Conservation (phyloP, 2,329 filamentous ascomycete species). For the Arthroderma sp. region DNA sequence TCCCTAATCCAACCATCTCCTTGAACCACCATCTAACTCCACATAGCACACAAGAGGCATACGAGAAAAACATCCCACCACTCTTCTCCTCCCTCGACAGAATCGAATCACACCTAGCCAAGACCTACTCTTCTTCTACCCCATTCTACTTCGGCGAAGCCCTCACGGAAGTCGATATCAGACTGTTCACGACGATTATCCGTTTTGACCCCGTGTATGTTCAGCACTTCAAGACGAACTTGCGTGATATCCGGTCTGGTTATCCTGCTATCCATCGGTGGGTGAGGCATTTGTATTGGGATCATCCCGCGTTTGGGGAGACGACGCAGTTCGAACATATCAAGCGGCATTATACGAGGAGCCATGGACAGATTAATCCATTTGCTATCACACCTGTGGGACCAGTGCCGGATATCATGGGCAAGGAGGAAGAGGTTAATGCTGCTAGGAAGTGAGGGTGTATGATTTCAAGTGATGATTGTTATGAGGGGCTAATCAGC, state of each 20-base stretch:
- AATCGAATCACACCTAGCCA: slow-evolving; percentile 57
- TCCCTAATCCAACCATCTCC: not conserved
- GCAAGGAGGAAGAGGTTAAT: slow-evolving; percentile 63
- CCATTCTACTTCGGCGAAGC: slow-evolving; percentile 60
- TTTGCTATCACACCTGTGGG: slow-evolving; percentile 71
- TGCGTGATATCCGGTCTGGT: slow-evolving; percentile 69
- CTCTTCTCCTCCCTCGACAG: slow-evolving; percentile 69
- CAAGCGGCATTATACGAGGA: slow-evolving; percentile 64
- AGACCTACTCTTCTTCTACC: slow-evolving; percentile 19
- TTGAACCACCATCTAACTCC: not conserved
- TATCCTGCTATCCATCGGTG: slow-evolving; percentile 73
- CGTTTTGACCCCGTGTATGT: slow-evolving; percentile 70
- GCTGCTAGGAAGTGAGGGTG: slow-evolving; percentile 6
- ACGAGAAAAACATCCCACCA: slow-evolving; percentile 57
- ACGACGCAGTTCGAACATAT: slow-evolving; percentile 94
- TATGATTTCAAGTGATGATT: too few species aligned
- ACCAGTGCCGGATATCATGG: slow-evolving; percentile 69
- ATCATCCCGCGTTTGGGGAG: slow-evolving; percentile 59
- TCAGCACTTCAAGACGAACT: slow-evolving; percentile 71
- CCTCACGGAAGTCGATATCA: slow-evolving; percentile 71
- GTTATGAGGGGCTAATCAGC: not conserved
- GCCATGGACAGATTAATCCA: slow-evolving; percentile 53
- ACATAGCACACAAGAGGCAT: slow-evolving; percentile 56
- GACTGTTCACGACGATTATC: slow-evolving; percentile 61
- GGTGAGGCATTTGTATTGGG: slow-evolving; percentile 79